Evolutionary conservation across 495 filamentous ascomycete species (phyloP), one percentile per base, ranked within the genome.

Genomic region (Articulospora tetracladia): DNA sequence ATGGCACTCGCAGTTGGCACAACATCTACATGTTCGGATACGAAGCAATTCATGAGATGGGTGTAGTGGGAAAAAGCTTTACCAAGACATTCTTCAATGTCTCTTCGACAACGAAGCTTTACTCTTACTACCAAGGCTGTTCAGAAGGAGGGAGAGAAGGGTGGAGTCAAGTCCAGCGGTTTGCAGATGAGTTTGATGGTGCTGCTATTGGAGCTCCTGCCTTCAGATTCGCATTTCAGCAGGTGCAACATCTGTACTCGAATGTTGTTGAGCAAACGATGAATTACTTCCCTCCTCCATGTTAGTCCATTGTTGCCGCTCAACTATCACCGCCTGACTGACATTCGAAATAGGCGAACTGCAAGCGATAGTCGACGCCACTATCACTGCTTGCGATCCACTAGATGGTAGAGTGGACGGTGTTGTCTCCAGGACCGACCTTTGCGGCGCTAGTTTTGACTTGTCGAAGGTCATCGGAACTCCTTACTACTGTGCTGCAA

Each of bases 131-230:
- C 58, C 77, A 71, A 49, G 76, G 75, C 6, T 80, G 76, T 54
- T 77, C 74, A 12, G 74, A 72, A 57, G 76, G 76, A n/a, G 76
- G 77, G 10, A 67, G 76, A 0, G 74, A 78, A 49, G 77, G 76
- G 6, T 48, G 76, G 46, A 65, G 68, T 58, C 79, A 82, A 61
- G 69, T 80, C 22, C 80, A 84, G 65, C 78, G 79, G 20, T 83
- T 71, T 58, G 77, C 70, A 0, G 73, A 76, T 10, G 70, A 77
- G 41, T 81, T 76, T 22, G 81, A 84, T 58, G 81, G 80, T 32
- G 74, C 69, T 1, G 73, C 78, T 39, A 70, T 70, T 20, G 80
- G 79, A 44, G 79, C 81, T 0, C 80, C 81, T 1, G 81, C 81
- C 7, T 77, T 83, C 69, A 73, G 80, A 0, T 78, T 73, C 53